Conservation (phyloP, 1,139 yeast species). For the Meyerozyma sp. region DNA sequence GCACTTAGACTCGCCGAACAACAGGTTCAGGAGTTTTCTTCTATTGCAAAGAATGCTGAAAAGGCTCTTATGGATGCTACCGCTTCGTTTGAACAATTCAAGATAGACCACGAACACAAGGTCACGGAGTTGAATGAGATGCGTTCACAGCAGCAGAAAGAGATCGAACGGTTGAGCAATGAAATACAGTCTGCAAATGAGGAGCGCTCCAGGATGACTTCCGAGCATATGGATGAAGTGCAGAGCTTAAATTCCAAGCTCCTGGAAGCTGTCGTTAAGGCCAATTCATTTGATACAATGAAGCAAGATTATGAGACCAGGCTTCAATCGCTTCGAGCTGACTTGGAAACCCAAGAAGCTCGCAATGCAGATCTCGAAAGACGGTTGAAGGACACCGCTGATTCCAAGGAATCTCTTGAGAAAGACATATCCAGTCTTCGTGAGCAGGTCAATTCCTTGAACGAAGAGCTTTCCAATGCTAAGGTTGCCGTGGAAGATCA, state of each 20-base stretch:
- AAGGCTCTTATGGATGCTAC: conserved; percentile 36
- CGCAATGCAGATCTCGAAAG: neutral
- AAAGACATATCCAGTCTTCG: neutral
- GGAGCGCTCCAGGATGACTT: conserved; percentile 12
- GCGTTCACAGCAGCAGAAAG: conserved; percentile 12
- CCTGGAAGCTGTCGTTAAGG: conserved; percentile 17
- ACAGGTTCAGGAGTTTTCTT: conserved; percentile 34
- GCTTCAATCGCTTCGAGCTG: conserved; percentile 20
- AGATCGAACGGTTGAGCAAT: conserved; percentile 10
- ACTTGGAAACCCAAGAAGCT: neutral
- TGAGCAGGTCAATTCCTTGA: neutral
- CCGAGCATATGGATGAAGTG: conserved; percentile 10
- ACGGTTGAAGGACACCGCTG: neutral
- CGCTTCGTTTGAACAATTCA: conserved; percentile 31
- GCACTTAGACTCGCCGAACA: conserved; percentile 34
- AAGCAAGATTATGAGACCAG: conserved; percentile 31
- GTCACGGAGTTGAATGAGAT: conserved; percentile 15
- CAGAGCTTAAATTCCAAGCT: conserved; percentile 7
- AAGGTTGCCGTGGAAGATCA: conserved; percentile 5
- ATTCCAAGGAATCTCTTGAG: neutral
- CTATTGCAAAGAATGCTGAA: conserved; percentile 38
- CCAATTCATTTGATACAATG: conserved; percentile 30
- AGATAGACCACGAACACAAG: conserved; percentile 23
- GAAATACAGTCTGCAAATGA: conserved; percentile 14
- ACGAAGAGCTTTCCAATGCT: conserved; percentile 4